These are phyloP conservation scores for Phytophthora gonapodyides DNA, from an alignment of 352 stramenopile species.

Conservation along the genomic window DNA sequence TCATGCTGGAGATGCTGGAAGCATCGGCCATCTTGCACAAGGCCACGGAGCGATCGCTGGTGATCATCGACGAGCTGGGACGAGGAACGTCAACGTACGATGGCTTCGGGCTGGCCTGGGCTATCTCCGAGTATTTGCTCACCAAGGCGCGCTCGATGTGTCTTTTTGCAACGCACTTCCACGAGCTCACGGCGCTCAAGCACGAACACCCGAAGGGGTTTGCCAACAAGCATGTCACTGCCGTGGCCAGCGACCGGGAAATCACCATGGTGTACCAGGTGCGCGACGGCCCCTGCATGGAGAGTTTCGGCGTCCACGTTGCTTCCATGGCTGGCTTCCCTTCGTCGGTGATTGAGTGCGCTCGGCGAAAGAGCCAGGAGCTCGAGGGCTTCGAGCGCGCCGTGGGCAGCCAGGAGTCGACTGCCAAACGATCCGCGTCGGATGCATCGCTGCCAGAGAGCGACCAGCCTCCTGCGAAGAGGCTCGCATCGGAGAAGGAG, in stretches of 20 bases:
- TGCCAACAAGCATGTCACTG: constrained; percentile 98
- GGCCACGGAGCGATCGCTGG: constrained; percentile 93
- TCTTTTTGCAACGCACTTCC: constrained; percentile 99
- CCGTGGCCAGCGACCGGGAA: constrained; percentile 75
- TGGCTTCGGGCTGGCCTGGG: constrained; percentile 96
- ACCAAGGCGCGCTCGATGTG: constrained; percentile 88
- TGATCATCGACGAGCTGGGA: constrained; percentile 99
- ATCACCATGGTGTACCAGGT: constrained; percentile 95
- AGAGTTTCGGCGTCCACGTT: constrained; percentile 99
- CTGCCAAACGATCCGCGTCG: constrained; percentile 22
- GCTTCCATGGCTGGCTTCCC: constrained; percentile 98
- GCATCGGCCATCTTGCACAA: constrained; percentile 96
- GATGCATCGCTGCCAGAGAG: constrained; percentile 20
- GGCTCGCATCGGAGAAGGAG: constrained; percentile 30
- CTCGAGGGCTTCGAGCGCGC: constrained; percentile 88
- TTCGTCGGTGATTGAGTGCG: constrained; percentile 90
- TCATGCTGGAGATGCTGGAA: constrained; percentile 99
- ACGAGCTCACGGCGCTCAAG: constrained; percentile 97
- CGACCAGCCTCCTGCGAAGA: constrained; percentile 40
- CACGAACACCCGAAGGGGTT: constrained; percentile 66
- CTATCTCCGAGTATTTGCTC: constrained; percentile 98
- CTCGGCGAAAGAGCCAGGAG: constrained; percentile 94
- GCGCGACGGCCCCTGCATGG: constrained; percentile 93
- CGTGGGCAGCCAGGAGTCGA: constrained; percentile 29
- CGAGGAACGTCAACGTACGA: constrained; percentile 98